These are phyloP conservation scores for Coemansia furcata DNA, from an alignment of 192 early-diverging fungal genomes.

Conservation along the genomic window DNA sequence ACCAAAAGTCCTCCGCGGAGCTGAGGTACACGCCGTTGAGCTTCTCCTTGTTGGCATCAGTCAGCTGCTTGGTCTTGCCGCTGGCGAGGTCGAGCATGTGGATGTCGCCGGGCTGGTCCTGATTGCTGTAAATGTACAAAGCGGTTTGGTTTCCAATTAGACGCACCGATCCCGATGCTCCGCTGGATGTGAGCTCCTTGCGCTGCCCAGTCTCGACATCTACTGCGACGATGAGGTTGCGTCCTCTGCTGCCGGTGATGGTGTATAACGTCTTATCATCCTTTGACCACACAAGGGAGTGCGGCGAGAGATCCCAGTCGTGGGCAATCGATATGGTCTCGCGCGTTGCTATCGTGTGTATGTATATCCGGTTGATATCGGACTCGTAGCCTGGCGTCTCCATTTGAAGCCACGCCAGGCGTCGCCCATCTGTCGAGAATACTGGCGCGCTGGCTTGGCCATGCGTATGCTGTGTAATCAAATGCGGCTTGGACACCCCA, in stretches of 20 bases:
- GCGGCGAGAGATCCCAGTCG: constrained; percentile 61
- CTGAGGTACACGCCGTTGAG: constrained; percentile 47
- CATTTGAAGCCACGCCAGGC: constrained; percentile 72
- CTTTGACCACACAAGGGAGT: constrained; percentile 32
- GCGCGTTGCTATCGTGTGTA: constrained; percentile 53
- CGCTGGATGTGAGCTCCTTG: constrained; percentile 18
- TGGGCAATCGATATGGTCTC: constrained; percentile 48
- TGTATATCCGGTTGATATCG: constrained; percentile 57
- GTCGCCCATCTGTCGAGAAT: constrained; percentile 60
- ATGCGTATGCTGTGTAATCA: constrained; percentile 46
- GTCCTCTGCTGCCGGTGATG: constrained; percentile 12
- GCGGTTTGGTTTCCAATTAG: constrained; percentile 37
- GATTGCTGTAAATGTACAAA: constrained; percentile 34
- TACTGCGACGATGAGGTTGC: constrained; percentile 12
- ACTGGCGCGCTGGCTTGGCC: constrained; percentile 59
- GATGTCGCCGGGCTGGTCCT: constrained; percentile 41
- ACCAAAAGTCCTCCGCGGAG: constrained; percentile 61
- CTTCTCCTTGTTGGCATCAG: constrained; percentile 42
- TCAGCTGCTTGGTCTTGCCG: constrained; percentile 46
- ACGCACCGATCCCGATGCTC: constrained; percentile 17
- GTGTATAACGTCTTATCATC: constrained; percentile 20
- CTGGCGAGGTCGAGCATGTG: constrained; percentile 31
- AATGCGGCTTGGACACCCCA: constrained; percentile 33
- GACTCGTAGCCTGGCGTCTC: constrained; percentile 67
- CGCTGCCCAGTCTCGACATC: constrained; percentile 15